Conservation (phyloP, 805 yeast genomes). For the Cyberlindnera misumaiensis region DNA sequence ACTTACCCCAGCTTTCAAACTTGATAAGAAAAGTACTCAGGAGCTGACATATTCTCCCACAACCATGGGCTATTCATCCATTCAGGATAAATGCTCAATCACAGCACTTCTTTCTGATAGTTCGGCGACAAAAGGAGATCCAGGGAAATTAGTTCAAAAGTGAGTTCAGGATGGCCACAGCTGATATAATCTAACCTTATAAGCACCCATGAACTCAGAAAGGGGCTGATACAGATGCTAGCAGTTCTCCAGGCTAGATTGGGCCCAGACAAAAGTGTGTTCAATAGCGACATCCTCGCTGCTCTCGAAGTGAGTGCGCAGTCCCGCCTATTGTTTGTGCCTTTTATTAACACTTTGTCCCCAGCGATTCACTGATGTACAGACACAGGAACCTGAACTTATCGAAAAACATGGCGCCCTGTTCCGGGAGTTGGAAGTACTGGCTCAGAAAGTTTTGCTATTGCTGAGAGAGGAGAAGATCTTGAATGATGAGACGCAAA, state of each 20-base stretch:
- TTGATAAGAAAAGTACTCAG: no score
- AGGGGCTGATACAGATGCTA: not conserved
- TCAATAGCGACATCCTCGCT: not conserved
- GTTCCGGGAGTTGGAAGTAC: not conserved
- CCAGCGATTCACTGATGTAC: not conserved
- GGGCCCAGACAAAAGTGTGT: not conserved
- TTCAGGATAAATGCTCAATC: slow-evolving; percentile 1
- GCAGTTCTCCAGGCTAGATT: not conserved
- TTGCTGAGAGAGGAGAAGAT: not conserved
- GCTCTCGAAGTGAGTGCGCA: not conserved
- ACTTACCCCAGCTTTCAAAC: no score
- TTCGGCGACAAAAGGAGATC: not conserved
- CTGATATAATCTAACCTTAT: not conserved
- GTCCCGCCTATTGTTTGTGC: no score
- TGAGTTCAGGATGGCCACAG: not conserved
- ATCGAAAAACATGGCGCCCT: not conserved
- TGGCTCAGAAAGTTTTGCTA: not conserved
- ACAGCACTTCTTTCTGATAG: not conserved
- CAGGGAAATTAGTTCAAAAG: not conserved
- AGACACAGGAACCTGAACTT: not conserved
- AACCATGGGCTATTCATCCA: not conserved
- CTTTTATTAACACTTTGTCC: not conserved
- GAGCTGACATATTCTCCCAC: not conserved
- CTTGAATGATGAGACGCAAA: not conserved
- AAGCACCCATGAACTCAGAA: not conserved